Percentiles rank a stretch among this genome's conserved stretches.
Evolutionary conservation across 495 filamentous ascomycete genomes (phyloP).

Genomic region (Haplographium delicatum): DNA sequence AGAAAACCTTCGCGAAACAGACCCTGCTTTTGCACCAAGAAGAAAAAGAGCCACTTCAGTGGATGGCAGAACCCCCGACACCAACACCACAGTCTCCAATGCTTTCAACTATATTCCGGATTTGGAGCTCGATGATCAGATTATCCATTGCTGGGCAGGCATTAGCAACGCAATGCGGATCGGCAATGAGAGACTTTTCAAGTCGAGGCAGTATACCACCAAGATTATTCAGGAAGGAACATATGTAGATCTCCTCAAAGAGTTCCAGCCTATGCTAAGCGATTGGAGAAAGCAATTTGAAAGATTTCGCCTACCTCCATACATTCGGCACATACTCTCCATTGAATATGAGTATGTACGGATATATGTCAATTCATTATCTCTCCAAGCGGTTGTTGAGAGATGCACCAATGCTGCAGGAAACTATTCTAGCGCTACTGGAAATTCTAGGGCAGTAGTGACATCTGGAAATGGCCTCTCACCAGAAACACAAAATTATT

Average conservation of each 20-base stretch:
- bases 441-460: constrained; percentile 7
- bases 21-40: constrained; percentile 32
- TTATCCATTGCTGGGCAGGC: constrained; percentile 87
- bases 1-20: constrained; percentile 46
- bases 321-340: constrained; percentile 75
- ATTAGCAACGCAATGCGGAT: constrained; percentile 85
- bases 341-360: constrained; percentile 90
- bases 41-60: constrained; percentile 39
- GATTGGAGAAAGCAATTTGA: constrained; percentile 76
- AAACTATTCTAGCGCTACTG: constrained; percentile 30
- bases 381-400: constrained; percentile 90
- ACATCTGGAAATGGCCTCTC: constrained; percentile 30
- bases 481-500: constrained; percentile 53
- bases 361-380: constrained; percentile 89
- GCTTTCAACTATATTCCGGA: constrained; percentile 53
- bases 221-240: constrained; percentile 78
- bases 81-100: constrained; percentile 45
- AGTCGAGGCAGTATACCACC: constrained; percentile 75
- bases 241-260: constrained; percentile 73
- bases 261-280: constrained; percentile 69
- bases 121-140: constrained; percentile 61
- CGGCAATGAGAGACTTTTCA: constrained; percentile 79
- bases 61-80: constrained; percentile 50
- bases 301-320: constrained; percentile 59
- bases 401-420: constrained; percentile 71